Percentiles rank a stretch among this genome's conserved stretches.
Conservation (phyloP, 2,329 filamentous ascomycete species). For the Penicillium vulpinum region DNA sequence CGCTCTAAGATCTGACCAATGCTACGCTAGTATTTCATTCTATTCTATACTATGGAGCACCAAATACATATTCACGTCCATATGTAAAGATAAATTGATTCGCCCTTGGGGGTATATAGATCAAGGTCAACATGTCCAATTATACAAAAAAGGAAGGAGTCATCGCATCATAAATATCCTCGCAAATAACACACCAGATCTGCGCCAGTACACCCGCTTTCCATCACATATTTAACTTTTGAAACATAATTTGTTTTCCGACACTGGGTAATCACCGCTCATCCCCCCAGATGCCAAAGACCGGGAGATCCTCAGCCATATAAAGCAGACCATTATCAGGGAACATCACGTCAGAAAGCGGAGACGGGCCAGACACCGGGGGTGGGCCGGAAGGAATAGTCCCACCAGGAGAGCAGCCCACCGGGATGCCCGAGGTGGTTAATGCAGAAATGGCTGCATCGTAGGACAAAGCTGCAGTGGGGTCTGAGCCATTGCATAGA, state of each 20-base stretch:
- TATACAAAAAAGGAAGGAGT: background rate
- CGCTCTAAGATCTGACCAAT: background rate
- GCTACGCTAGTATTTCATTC: background rate
- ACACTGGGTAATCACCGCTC: constrained; percentile 17
- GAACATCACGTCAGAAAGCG: constrained; percentile 35
- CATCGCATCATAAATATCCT: background rate
- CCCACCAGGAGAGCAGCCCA: constrained; percentile 35
- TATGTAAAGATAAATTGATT: background rate
- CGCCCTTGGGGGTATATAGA: background rate
- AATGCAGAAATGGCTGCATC: constrained; percentile 35
- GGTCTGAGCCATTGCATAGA: constrained; percentile 24
- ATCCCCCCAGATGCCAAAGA: constrained; percentile 35
- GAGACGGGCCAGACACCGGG: constrained; percentile 27
- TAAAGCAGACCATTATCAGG: constrained; percentile 37
- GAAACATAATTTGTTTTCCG: background rate
- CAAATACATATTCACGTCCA: too few relatives aligned
- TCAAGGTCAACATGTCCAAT: background rate
- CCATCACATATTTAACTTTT: background rate
- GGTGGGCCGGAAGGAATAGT: constrained; percentile 24
- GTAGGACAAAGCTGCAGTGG: constrained; percentile 24
- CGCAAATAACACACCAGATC: background rate
- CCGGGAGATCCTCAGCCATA: constrained; percentile 36
- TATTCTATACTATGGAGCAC: background rate
- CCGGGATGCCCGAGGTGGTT: constrained; percentile 35
- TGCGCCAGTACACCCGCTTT: background rate